A percentile compares a stretch with the other conserved stretches of the same genome.
These are phyloP conservation scores for Suhomyces kunorum DNA, from an alignment of 1,139 yeast genomes.

Conservation along the genomic window DNA sequence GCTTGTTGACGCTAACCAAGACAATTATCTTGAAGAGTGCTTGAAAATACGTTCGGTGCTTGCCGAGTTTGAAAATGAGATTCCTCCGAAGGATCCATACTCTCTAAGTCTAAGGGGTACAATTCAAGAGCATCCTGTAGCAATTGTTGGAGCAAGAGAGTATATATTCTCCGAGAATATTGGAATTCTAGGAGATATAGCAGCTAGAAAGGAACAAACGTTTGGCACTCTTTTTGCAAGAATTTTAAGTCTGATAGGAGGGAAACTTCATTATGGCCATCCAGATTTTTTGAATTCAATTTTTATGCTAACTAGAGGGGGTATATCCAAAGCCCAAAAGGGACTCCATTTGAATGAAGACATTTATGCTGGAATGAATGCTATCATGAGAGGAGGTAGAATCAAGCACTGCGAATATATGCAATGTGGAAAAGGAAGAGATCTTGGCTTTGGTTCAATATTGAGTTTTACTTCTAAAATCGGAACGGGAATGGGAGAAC, in stretches of 20 bases:
- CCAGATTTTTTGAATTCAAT: conserved; percentile 85
- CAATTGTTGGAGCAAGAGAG: conserved; percentile 86
- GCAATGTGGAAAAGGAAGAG: conserved; percentile 93
- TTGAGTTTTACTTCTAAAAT: conserved; percentile 83
- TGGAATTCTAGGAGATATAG: conserved; percentile 86
- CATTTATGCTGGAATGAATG: conserved; percentile 89
- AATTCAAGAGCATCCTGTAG: conserved; percentile 52
- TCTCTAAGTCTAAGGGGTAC: conserved; percentile 26
- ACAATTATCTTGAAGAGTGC: conserved; percentile 57
- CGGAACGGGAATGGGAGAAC: conserved; percentile 97
- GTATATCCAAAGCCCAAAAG: conserved; percentile 84
- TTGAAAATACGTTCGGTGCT: conserved; percentile 52
- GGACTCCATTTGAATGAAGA: conserved; percentile 88
- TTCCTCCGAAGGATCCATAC: conserved; percentile 37
- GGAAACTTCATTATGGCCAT: conserved; percentile 88
- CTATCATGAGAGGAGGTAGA: conserved; percentile 76
- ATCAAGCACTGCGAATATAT: conserved; percentile 86
- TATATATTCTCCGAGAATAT: conserved; percentile 84
- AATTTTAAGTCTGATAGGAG: conserved; percentile 82
- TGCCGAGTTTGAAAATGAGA: conserved; percentile 51
- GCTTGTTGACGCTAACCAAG: conserved; percentile 58
- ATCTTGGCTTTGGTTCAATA: conserved; percentile 82
- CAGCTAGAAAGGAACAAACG: conserved; percentile 93
- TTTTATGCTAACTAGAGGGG: conserved; percentile 90
- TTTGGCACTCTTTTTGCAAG: conserved; percentile 89